phyloP scores from a whole-genome alignment of 805 yeast species.

The Saccharomycopsis synnaedendra region DNA sequence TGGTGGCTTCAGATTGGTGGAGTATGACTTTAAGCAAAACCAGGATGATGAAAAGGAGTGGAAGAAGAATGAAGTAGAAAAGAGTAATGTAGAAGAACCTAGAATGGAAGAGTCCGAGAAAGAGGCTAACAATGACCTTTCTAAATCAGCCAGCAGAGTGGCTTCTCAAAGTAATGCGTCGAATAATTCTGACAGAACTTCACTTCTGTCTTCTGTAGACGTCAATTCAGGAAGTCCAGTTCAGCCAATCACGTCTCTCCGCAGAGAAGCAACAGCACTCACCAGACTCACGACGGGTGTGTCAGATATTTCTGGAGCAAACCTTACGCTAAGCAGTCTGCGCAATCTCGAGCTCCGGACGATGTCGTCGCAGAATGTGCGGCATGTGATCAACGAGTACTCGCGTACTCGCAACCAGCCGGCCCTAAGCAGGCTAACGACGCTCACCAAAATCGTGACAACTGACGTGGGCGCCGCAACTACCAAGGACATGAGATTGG shows the following conservation, averaged over 20 bases:
- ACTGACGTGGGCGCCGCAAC: constrained; percentile 17
- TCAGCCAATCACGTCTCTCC: neutral
- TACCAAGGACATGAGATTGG: constrained; percentile 12
- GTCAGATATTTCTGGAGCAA: neutral
- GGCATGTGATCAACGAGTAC: constrained; percentile 39
- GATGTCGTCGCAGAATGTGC: constrained; percentile 30
- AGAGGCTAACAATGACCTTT: neutral
- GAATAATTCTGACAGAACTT: no score
- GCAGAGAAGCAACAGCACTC: neutral
- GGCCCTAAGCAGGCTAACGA: constrained; percentile 1
- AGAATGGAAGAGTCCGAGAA: neutral
- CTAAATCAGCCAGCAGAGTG: neutral
- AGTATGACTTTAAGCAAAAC: constrained; percentile 46
- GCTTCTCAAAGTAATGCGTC: neutral
- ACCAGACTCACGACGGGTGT: constrained; percentile 1
- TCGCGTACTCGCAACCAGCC: constrained; percentile 20
- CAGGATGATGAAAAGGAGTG: constrained; percentile 15
- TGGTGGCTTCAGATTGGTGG: constrained; percentile 62
- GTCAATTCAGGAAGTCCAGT: neutral
- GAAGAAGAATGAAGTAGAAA: constrained; percentile 17
- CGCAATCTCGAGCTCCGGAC: constrained; percentile 22
- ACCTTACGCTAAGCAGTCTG: constrained; percentile 15
- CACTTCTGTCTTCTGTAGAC: neutral
- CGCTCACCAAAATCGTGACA: constrained; percentile 14
- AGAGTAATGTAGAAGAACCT: neutral